Evolutionary conservation across 176 grass and related monocot genomes (phyloP), one percentile per base, ranked within the genome.

Genomic region (Rhynchospora pubera): DNA sequence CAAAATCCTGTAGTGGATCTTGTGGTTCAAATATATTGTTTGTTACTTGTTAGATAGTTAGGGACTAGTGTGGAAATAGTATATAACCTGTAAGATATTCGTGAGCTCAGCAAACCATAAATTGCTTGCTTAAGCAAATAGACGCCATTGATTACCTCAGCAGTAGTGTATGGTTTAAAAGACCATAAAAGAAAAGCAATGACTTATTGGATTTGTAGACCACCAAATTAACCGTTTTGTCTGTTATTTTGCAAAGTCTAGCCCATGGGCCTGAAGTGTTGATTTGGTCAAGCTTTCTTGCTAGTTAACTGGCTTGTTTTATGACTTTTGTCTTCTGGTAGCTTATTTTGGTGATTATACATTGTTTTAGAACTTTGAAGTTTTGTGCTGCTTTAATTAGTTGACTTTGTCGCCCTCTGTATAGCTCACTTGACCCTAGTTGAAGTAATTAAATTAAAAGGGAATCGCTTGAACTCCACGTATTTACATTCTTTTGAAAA

Each of bases 111-210:
- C 71, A 76, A 70, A 53, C 22, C 12, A 76, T 30, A 26, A 76
- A 76, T 76, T 76, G 47, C 22, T 76, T 76, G 71, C 71, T 53
- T 55, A 55, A 76, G 71, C 71, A 53, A 39, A 76, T 55, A 30
- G 71, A 53, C 47, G 48, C 22, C 52, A 15, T 55, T 76, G 71
- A 55, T 76, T 26, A 53, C 48, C 47, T 76, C 48, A 55, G 19
- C 23, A 76, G 30, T 30, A 48, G 4, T 39, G 4, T 73, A 24
- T 72, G 22, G 2, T 72, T 50, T 42, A 19, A 45, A 71, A 21
- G 3, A 6, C 7, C 18, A 68, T 42, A 24, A 73, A 50, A 0
- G 24, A 24, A 22, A 46, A 47, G 3, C 2, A 71, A 47, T 43
- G 26, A 28, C 26, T n/a, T 10, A 14, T 0, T 57, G 14, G 14